phyloP scores from a whole-genome alignment of 179 eudicot species.

The Silene coronaria region DNA sequence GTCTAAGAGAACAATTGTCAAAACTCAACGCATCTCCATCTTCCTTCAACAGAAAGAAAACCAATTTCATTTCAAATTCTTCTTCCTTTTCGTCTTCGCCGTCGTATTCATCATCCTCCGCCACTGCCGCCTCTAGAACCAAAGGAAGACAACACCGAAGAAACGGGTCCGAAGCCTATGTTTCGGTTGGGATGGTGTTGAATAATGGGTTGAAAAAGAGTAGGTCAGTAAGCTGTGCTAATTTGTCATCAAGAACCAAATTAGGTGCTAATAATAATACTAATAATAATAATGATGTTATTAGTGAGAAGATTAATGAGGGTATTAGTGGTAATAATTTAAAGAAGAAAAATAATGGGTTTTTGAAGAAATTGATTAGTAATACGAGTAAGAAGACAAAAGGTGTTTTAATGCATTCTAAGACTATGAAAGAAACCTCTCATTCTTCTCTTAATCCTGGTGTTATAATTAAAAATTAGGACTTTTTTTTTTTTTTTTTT shows the following conservation, averaged over 20 bases:
- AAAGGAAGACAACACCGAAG: conserved; percentile 20
- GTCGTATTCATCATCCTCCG: conserved; percentile 12
- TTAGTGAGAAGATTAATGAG: neutral
- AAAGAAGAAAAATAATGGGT: conserved; percentile 33
- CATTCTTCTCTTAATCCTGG: neutral
- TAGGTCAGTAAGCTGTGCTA: conserved; percentile 36
- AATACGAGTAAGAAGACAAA: conserved; percentile 32
- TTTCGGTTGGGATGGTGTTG: conserved; percentile 31
- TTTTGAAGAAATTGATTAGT: conserved; percentile 32
- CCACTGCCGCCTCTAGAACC: conserved; percentile 20
- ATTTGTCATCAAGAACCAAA: conserved; percentile 15
- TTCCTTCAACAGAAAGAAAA: conserved; percentile 4
- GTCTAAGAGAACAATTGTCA: conserved; percentile 33
- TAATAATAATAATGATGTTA: neutral
- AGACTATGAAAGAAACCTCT: conserved; percentile 29
- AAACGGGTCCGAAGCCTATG: conserved; percentile 33
- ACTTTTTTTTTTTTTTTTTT: neutral
- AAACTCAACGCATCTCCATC: conserved; percentile 15
- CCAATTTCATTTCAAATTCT: conserved; percentile 6
- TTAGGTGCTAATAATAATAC: conserved; percentile 6
- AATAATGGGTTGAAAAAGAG: conserved; percentile 40
- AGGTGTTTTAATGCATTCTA: conserved; percentile 33
- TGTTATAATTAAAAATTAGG: neutral
- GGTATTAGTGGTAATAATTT: neutral
- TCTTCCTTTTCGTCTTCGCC: conserved; percentile 23